Percentiles rank a stretch among this genome's conserved stretches.
These are phyloP conservation scores for Plasmopara viticola DNA, from an alignment of 352 stramenopile species.

Conservation along the genomic window DNA sequence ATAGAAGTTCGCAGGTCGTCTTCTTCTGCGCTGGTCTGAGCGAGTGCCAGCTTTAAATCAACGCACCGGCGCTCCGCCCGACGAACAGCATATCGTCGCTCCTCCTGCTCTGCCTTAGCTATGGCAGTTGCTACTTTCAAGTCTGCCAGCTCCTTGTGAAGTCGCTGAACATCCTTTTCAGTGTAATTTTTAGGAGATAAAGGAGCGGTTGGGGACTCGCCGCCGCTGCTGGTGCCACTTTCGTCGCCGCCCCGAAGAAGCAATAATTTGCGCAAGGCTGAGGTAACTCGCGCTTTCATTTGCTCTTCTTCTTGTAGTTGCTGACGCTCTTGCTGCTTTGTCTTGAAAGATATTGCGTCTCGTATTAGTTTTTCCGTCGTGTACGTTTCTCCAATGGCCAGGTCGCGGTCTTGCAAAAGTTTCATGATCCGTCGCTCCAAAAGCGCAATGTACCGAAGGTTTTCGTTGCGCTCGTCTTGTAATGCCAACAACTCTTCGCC, in stretches of 20 bases:
- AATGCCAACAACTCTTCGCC: too few species aligned
- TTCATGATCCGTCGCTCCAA: constrained; percentile 70
- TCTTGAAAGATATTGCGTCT: too few species aligned
- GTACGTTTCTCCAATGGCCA: constrained; percentile 67
- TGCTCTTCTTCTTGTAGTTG: too few species aligned
- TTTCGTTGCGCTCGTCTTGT: constrained; percentile 8
- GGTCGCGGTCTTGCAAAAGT: constrained; percentile 61
- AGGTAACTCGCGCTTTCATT: too few species aligned
- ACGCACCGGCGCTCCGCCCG: too few species aligned
- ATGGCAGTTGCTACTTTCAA: too few species aligned
- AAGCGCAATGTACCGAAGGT: constrained; percentile 43
- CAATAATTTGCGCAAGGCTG: constrained; percentile 11
- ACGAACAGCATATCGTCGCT: too few species aligned
- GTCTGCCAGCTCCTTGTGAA: too few species aligned
- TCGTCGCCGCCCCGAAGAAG: constrained; percentile 12
- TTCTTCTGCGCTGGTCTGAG: constrained; percentile 31
- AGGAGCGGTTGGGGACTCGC: constrained; percentile 6
- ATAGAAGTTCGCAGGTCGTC: constrained; percentile 56
- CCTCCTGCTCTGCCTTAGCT: too few species aligned
- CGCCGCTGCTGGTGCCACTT: constrained; percentile 8
- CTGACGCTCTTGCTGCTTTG: too few species aligned
- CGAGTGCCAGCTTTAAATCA: too few species aligned
- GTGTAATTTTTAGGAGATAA: constrained; percentile 1
- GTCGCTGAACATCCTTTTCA: too few species aligned
- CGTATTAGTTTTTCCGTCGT: constrained; percentile 35